Evolutionary conservation across 2,329 filamentous ascomycete species (phyloP).

Genomic region (Cordyceps cateniannulata): DNA sequence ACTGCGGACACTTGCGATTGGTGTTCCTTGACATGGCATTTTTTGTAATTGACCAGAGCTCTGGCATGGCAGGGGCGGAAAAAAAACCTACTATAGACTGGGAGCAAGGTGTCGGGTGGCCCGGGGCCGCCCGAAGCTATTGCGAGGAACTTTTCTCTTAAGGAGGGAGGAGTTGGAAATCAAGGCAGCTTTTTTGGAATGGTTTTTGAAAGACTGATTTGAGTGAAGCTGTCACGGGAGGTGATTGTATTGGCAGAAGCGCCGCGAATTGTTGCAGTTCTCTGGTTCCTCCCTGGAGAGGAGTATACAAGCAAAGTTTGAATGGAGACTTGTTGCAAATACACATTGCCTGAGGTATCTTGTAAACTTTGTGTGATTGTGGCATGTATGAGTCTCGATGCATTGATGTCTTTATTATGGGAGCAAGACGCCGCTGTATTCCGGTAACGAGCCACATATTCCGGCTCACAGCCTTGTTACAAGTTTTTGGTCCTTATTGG

Average conservation of each 20-base stretch:
- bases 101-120: neutral
- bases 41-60: neutral
- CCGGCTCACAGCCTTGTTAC: too few species aligned
- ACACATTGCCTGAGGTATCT: too few species aligned
- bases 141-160: neutral
- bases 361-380: neutral
- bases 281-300: neutral
- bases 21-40: neutral
- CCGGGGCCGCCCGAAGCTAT: neutral
- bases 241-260: neutral
- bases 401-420: too few species aligned
- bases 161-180: constrained; percentile 1
- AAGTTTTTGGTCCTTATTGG: too few species aligned
- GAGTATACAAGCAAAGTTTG: neutral
- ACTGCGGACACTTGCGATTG: neutral
- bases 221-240: neutral
- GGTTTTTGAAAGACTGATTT: neutral
- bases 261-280: neutral
- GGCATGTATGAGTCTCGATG: too few species aligned
- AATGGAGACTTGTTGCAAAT: neutral
- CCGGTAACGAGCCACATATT: too few species aligned
- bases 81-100: constrained; percentile 7
- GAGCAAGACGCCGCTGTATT: too few species aligned
- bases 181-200: neutral
- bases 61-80: neutral